Base-by-base conservation (phyloP, 176 grass and related monocot species). In the Puya raimondii region DNA sequence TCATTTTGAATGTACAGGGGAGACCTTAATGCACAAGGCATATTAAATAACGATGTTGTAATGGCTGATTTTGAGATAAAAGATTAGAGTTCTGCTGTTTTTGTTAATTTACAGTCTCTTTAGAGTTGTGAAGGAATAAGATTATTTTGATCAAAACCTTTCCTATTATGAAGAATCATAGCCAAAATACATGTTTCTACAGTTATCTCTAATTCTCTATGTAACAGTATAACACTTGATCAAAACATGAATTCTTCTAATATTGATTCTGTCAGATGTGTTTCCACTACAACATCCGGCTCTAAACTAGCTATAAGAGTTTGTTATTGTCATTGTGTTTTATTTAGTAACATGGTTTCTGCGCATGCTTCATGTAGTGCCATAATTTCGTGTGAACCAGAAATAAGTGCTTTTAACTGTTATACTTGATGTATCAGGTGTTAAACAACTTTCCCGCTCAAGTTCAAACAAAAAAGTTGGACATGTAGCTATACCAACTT, bases 401-500 rank as follows among this genome's bases (percentile, higher is more conserved):
- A 61, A n/a, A 61, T 16, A 61, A 61, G 56, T 61, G 56, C 56
- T 68, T 73, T 74, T 53, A 74, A 80, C 63, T 58, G 25, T 48
- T 0, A 12, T 52, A 8, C 76, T 48, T 21, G 9, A 23, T 74
- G 66, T 26, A 51, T 66, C 64, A 85, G 82, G 66, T 64, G 67
- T 54, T 54, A 96, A 73, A 29, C 82, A 71, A 21, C 64, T 53
- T 66, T 20, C 82, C 52, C 82, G 80, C 49, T 69, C 83, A 21
- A 80, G 85, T 71, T 80, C 85, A 3, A 91, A 53, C 56, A 96
- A 91, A 80, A 91, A 76, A 65, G 21, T 82, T 63, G 80, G 68
- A 54, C 47, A 76, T 74, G 26, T 80, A n/a, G 71, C 80, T 71
- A 79, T 82, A 69, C 73, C 87, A 53, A 79, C 76, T 23, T 84